Conservation (phyloP, 495 filamentous ascomycete genomes). For the Talaromyces liani region DNA sequence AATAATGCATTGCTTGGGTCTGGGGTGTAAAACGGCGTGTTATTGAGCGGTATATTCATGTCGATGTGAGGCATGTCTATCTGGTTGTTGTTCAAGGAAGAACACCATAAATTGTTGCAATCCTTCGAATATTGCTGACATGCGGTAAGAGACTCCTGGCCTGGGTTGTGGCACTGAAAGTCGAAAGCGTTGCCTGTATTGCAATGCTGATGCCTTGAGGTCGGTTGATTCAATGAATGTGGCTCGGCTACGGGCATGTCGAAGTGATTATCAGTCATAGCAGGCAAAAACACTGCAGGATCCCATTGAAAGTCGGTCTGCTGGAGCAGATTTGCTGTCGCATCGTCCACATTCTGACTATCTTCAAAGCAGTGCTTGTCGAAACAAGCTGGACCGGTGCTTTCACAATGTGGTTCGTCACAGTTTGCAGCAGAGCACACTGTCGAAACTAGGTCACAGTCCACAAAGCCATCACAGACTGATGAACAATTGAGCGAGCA, state of each 20-base stretch:
- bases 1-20: not conserved
- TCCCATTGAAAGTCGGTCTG: constrained; percentile 25
- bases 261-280: constrained; percentile 10
- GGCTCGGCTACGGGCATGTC: not conserved
- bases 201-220: not conserved
- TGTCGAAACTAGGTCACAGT: constrained; percentile 32
- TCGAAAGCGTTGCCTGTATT: not conserved
- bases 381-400: constrained; percentile 31
- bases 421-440: constrained; percentile 34
- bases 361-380: constrained; percentile 34
- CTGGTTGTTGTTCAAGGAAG: not conserved
- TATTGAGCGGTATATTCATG: not conserved
- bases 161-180: not conserved
- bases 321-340: constrained; percentile 28
- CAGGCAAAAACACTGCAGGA: constrained; percentile 20
- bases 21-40: not conserved
- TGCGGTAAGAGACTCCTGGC: not conserved
- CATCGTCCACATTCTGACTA: constrained; percentile 19
- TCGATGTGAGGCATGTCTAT: constrained; percentile 1
- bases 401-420: constrained; percentile 24
- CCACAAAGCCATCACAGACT: constrained; percentile 37
- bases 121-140: not conserved
- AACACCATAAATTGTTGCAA: not conserved
- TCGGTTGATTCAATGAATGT: not conserved
- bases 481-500: constrained; percentile 36